Base-by-base conservation (phyloP, 1,284 basidiomycete species). In the Xerocomus cyaneibrunnescens region DNA sequence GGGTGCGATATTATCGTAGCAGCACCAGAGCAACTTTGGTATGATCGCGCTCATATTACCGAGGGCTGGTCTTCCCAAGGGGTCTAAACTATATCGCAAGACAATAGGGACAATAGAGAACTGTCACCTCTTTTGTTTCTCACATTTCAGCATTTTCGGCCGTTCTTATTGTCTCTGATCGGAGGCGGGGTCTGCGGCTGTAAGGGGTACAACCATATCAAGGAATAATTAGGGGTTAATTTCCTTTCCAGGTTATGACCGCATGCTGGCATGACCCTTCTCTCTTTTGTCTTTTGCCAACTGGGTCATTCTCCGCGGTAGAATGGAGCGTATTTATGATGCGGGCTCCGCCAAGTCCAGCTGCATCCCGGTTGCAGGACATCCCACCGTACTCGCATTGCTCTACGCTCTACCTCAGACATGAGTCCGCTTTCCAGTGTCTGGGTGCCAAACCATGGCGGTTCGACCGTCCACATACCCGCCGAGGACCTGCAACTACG, bases 91-190 rank as follows among this genome's bases (percentile, higher is more conserved):
- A 45, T 51, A 37, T 30, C 27, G 17, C 22, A 34, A 55, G 50
- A 64, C 62, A 64, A 67, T 64, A 67, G 48, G 46, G 52, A 64
- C 62, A 64, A 64, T 64, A 64, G 57, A 51, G 42, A 45, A 21
- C 40, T n/a, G 48, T 21, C 38, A 12, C 51, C 38, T 44, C 41
- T 52, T 45, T 52, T 56, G 48, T 46, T 58, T 56, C 51, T 51
- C 39, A 50, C 57, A 45, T 48, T 40, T 43, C 39, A 44, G 17
- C 13, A 48, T 45, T 57, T 54, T 43, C 23, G 55, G 54, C 47
- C 12, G 28, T 48, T 50, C 54, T 60, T 67, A 65, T 65, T 65
- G 62, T 65, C 51, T 55, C 51, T n/a, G 52, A 16, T 19, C 30
- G 32, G 45, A 19, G 35, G 45, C 38, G 36, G 34, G 44, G 36